These are phyloP conservation scores for Phytophthora rubi DNA, from an alignment of 352 stramenopile genomes.

Conservation along the genomic window DNA sequence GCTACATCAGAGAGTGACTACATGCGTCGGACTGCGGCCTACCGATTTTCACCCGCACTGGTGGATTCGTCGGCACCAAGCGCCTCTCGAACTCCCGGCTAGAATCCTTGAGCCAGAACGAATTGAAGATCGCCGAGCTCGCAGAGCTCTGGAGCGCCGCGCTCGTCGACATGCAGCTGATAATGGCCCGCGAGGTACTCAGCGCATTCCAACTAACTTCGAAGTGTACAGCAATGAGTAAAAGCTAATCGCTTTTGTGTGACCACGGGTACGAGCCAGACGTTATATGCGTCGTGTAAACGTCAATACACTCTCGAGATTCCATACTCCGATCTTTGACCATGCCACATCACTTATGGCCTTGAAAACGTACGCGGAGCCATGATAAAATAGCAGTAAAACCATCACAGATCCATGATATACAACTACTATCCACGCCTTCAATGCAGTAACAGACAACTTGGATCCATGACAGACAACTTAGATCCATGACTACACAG, in stretches of 20 bases:
- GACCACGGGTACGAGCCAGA: neutral
- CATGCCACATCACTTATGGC: neutral
- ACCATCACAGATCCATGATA: too few relatives aligned
- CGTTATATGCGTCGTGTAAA: neutral
- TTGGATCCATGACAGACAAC: too few relatives aligned
- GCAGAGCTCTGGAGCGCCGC: neutral
- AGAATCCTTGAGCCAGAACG: neutral
- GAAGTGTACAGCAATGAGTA: neutral
- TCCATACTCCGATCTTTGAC: neutral
- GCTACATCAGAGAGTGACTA: neutral
- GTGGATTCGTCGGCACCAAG: slow-evolving; percentile 4
- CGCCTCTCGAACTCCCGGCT: neutral
- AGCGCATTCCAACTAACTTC: neutral
- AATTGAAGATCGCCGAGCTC: neutral
- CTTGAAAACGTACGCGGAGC: neutral
- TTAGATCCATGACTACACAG: too few relatives aligned
- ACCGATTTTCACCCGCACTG: slow-evolving; percentile 5
- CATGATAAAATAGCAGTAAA: too few relatives aligned
- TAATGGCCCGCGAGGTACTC: neutral
- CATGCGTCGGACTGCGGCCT: neutral
- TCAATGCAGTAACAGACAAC: too few relatives aligned
- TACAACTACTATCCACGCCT: too few relatives aligned
- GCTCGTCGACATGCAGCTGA: neutral
- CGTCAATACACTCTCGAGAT: neutral
- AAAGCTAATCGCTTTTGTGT: neutral